Base-by-base conservation (phyloP, 116 monocot species). In the Thalassia testudinum region DNA sequence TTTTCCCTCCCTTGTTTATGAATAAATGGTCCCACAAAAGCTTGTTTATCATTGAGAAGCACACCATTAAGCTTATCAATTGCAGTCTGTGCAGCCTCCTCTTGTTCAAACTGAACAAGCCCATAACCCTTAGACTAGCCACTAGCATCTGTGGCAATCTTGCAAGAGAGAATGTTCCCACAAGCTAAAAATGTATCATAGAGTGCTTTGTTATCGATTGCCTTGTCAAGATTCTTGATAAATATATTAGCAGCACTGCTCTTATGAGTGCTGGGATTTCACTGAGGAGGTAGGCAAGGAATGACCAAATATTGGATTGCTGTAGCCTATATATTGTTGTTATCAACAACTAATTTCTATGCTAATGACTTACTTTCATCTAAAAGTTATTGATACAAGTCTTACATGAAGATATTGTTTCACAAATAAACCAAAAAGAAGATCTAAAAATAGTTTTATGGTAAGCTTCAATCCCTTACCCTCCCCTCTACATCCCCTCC, bases 81-180 rank as follows among this genome's bases (percentile, higher is more conserved):
- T 37, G 93, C 87, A 58, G 49, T 69, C 59, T 75, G 65, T 20
- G 93, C 93, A 12, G 87, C 70, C 27, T 93, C 87, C 24, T 78
- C 87, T 21, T 65, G 65, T 0, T 93, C 87, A 62, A 69, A 93
- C 43, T 93, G 93, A 64, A 84, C 93, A 72, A 87, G 87, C 12
- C 93, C 93, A 64, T 87, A 93, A 27, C 93, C 93, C 61, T 87
- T 87, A 21, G 93, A 87, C 55, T 76, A 75, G n/a, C 87, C 93
- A 66, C 71, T 70, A 30, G 56, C 26, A 71, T 93, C 87, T 13
- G 69, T 80, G 1, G 80, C 93, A 57, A 93, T 59, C 66, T 93
- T 93, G 66, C 87, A 93, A 27, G 93, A 93, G 61, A 93, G 83
- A 53, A 93, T 81, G 26, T 70, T 80, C 14, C 93, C 93, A 69